Evolutionary conservation across 768 basidiomycete genomes (phyloP), one percentile per base, ranked within the genome.

Genomic region (Tricholoma bakamatsutake): DNA sequence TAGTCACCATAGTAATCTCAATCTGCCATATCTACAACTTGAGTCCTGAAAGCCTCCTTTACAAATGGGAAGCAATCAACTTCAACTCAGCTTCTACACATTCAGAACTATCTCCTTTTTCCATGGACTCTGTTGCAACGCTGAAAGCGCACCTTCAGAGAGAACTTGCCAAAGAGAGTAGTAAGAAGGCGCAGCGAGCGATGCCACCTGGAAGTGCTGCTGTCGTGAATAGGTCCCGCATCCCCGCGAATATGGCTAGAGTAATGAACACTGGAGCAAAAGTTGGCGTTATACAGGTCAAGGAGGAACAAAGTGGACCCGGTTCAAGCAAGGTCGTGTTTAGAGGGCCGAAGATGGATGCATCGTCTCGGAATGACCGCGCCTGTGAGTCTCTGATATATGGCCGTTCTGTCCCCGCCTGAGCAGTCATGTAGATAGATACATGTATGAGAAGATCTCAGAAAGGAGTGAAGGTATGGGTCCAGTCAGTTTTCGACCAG

Each of bases 361-460:
- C 58, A 11, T 63, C 68, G n/a, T 67, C 74, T 0, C 71, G 64
- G 40, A 80, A 75, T 56, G 73, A 70, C 54, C 79, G 84, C 33
- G 74, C 77, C 34, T 88, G 88, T 89, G 66, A 76, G 84, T 71
- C 9, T 13, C 37, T 57, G 18, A 34, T 24, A 24, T 24, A 21
- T 52, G 45, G 11, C 5, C 10, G 18, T 13, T 49, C 24, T 42
- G 2, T 11, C 12, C 4, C 45, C 27, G 46, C 33, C 13, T 48
- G 60, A 48, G 35, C 46, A 11, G 8, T 18, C 24, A 37, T 35
- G 24, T 61, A 91, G 88, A 87, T 78, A 82, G 90, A 28, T 98
- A 98, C 68, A 95, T 96, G 94, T 93, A 90, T 64, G 94, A 98
- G 69, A 93, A 91, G 71, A 77, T 88, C 24, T 82, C 83, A 1